Evolutionary conservation across 805 yeast genomes (phyloP), one percentile per base, ranked within the genome.

Genomic region (Metschnikowia similis): DNA sequence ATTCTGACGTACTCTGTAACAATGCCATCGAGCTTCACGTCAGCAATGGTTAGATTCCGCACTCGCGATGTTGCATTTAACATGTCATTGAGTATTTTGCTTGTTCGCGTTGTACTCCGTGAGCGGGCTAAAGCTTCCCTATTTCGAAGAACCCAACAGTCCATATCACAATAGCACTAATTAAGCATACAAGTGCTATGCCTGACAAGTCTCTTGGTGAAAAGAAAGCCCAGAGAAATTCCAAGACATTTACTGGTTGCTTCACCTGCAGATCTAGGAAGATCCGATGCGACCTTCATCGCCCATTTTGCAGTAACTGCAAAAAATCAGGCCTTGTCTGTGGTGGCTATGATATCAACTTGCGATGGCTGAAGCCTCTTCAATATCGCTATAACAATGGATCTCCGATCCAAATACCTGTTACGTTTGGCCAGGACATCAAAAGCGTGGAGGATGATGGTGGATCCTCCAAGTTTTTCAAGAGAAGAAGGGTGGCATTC

Each of bases 161-260:
- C 31, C 14, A 39, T 26, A 38, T 14, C 11, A 14, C 9, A 9
- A 14, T 14, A 29, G 42, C 34, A 16, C 16, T 26, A 7, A 13
- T 29, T 39, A n/a, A 29, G 36, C 37, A 41, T 21, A 26, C 8
- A 27, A 14, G 28, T 26, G 37, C 45, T 27, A 43, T 43, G 46
- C 16, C 40, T 35, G 40, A 27, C 2, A 35, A 27, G 36, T 16
- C 46, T 35, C 27, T 16, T 8, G 40, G 27, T 27, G 40, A 35
- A 13, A 34, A 43, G 21, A 43, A 43, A 13, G 28, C 27, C 26
- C 31, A 31, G 26, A 51, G 41, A 44, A 51, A 51, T 46, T 64
- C 74, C 41, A 90, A 89, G 62, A 83, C 94, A 0, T 89, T 88
- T 61, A 83, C 87, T 0, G 97, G 96, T 1, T 90, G 97, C 63